Percentiles rank a stretch among this genome's conserved stretches.
Evolutionary conservation across 805 yeast genomes (phyloP).

Genomic region (Danielia oregonensis): DNA sequence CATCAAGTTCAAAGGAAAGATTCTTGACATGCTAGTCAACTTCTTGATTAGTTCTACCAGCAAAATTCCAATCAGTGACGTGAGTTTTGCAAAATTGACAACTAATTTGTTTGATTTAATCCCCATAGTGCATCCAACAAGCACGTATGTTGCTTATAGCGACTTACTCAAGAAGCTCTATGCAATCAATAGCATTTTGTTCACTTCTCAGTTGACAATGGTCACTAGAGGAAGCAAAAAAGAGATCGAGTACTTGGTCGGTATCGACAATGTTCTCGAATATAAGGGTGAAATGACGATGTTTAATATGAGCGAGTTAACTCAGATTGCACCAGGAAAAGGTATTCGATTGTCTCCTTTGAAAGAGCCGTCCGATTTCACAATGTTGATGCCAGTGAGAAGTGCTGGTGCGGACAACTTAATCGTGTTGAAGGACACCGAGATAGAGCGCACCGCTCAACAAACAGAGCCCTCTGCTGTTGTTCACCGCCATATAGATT

Average conservation of each 20-base stretch:
- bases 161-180: constrained; percentile 25
- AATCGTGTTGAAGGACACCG: background rate
- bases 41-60: constrained; percentile 25
- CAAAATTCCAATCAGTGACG: constrained; percentile 33
- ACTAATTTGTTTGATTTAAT: constrained; percentile 29
- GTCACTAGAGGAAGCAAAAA: constrained; percentile 21
- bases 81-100: constrained; percentile 22
- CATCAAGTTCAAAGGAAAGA: constrained; percentile 27
- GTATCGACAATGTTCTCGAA: constrained; percentile 22
- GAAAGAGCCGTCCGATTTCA: constrained; percentile 29
- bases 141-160: constrained; percentile 20
- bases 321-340: constrained; percentile 25
- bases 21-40: constrained; percentile 24
- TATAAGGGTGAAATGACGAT: constrained; percentile 11
- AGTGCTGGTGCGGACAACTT: background rate
- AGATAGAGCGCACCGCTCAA: background rate
- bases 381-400: constrained; percentile 26
- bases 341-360: constrained; percentile 24
- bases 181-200: constrained; percentile 25
- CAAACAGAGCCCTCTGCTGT: too few species aligned
- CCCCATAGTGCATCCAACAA: constrained; percentile 30
- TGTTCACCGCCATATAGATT: background rate
- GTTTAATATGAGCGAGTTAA: constrained; percentile 23
- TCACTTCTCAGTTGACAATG: constrained; percentile 22
- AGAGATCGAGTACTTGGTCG: constrained; percentile 32